Evolutionary conservation across 768 basidiomycete species (phyloP).

Genomic region (Leucosporidium creatinivorum): DNA sequence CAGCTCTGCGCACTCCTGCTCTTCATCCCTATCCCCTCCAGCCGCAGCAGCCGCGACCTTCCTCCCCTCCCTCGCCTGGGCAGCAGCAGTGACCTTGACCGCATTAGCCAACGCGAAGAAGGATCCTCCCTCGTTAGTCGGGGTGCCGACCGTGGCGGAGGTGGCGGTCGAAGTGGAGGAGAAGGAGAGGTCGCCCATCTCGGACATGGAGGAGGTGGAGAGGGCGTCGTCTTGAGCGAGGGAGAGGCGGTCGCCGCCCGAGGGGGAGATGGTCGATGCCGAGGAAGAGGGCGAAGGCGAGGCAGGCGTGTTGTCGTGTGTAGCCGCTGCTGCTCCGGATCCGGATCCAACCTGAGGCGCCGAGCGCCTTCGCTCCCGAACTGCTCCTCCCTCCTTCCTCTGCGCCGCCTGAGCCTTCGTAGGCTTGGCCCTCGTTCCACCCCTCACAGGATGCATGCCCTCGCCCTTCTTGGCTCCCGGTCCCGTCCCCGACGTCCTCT

Average conservation of each 20-base stretch:
- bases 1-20: conserved; percentile 29
- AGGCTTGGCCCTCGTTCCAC: no score
- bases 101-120: background rate
- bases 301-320: background rate
- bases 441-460: no score
- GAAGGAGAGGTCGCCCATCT: conserved; percentile 1
- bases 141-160: background rate
- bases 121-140: background rate
- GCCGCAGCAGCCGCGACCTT: background rate
- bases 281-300: background rate
- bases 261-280: background rate
- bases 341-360: no score
- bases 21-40: conserved; percentile 6
- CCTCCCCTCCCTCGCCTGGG: background rate
- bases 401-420: no score
- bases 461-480: no score
- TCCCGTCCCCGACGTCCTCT: background rate
- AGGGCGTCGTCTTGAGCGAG: background rate
- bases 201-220: background rate
- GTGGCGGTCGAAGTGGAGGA: background rate
- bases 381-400: no score
- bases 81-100: no score
- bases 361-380: no score
- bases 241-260: background rate
- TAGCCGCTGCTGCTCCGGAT: no score